Evolutionary conservation across 1,284 basidiomycete species (phyloP).

Genomic region (Cystobasidium pallidum): DNA sequence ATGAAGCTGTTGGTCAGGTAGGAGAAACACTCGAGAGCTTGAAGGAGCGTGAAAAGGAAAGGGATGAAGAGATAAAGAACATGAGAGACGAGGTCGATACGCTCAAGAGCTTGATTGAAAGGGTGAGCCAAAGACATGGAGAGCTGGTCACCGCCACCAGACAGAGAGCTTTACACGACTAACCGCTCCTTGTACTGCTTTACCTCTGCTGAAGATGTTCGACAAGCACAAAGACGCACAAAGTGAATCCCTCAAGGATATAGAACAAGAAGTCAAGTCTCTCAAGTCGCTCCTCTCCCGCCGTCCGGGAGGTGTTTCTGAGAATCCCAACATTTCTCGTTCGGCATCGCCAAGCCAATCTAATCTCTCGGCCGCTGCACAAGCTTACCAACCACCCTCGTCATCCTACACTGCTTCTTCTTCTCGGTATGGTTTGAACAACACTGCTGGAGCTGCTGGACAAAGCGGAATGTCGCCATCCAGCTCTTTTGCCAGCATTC

Average conservation of each 20-base stretch:
- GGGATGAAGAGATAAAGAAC: conserved; percentile 75
- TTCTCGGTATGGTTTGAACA: conserved; percentile 17
- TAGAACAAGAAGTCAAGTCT: conserved; percentile 93
- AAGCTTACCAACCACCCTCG: conserved; percentile 8
- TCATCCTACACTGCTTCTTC: conserved; percentile 8
- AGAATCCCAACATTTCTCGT: conserved; percentile 58
- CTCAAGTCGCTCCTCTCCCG: conserved; percentile 89
- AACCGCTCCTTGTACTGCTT: neutral
- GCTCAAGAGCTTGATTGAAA: conserved; percentile 86
- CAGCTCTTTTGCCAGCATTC: conserved; percentile 30
- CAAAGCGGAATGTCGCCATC: conserved; percentile 29
- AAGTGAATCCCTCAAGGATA: conserved; percentile 68
- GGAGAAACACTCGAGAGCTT: conserved; percentile 78
- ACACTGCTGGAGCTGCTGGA: neutral
- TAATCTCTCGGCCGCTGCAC: conserved; percentile 40
- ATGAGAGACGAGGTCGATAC: conserved; percentile 87
- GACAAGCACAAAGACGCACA: conserved; percentile 83
- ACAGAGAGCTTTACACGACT: too few species aligned
- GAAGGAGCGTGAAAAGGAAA: conserved; percentile 72
- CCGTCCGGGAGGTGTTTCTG: conserved; percentile 63
- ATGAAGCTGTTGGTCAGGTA: conserved; percentile 78
- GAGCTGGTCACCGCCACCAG: neutral
- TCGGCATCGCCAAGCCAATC: conserved; percentile 49
- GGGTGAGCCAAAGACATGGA: conserved; percentile 62
- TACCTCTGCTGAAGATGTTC: conserved; percentile 76